Percentiles rank a stretch among this genome's conserved stretches.
Conservation (phyloP, 1,284 basidiomycete species). For the Melampsora americana region DNA sequence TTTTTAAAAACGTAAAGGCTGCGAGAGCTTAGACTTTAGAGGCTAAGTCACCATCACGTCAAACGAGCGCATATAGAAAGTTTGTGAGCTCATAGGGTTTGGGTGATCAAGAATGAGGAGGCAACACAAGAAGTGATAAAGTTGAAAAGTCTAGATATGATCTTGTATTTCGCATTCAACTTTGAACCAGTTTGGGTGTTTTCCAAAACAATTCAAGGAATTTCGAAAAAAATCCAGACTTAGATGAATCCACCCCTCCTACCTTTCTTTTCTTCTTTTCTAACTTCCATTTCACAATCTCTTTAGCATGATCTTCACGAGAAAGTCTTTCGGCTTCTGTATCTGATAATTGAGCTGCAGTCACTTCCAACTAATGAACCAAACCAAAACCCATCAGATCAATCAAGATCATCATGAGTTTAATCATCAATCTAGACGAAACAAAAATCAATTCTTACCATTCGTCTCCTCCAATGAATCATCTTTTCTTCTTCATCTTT, state of each 20-base stretch:
- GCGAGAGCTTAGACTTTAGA: too few species aligned
- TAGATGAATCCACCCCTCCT: neutral
- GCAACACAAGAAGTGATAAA: too few species aligned
- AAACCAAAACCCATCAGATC: neutral
- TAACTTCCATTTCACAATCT: slow-evolving; percentile 8
- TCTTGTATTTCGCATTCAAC: too few species aligned
- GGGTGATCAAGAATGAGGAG: too few species aligned
- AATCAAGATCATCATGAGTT: too few species aligned
- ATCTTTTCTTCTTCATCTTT: slow-evolving; percentile 14
- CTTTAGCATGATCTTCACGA: slow-evolving; percentile 12
- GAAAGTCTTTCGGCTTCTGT: neutral
- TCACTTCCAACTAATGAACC: slow-evolving; percentile 14
- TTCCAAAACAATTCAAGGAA: slow-evolving; percentile 25
- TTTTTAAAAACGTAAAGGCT: too few species aligned
- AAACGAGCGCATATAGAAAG: too few species aligned
- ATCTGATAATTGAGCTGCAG: slow-evolving; percentile 22
- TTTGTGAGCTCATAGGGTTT: too few species aligned
- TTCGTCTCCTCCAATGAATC: slow-evolving; percentile 27
- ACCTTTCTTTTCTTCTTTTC: neutral
- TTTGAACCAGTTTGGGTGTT: too few species aligned
- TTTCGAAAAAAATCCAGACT: neutral
- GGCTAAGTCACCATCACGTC: too few species aligned
- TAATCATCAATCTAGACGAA: neutral
- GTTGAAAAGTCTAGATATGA: too few species aligned
- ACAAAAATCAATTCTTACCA: slow-evolving; percentile 26